Evolutionary conservation across 768 basidiomycete species (phyloP), one percentile per base, ranked within the genome.

Genomic region (Amanita rimosa): DNA sequence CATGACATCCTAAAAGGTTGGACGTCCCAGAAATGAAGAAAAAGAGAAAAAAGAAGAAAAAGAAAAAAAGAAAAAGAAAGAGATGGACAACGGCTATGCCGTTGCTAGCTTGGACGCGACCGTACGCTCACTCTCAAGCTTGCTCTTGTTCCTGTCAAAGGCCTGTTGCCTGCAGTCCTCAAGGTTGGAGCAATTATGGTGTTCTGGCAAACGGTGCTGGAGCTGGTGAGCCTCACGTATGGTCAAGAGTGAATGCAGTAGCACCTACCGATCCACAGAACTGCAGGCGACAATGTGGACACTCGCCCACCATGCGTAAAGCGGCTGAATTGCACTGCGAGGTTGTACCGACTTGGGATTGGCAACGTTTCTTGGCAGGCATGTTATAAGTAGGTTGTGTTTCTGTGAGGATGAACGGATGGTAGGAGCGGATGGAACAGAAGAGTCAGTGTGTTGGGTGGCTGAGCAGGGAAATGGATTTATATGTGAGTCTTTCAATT

Each of bases 351-450:
- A 65, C 57, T 56, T 71, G 69, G 65, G 83, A 76, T 64, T 89
- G 84, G 71, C 89, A 92, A 60, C 87, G 85, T 64, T 88, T 89
- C 85, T 89, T 91, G 60, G 77, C 72, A 57, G 86, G 73, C 89
- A 90, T 91, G 53, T 44, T 40, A 29, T 6, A 46, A 46, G 34
- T 35, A 47, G 44, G 35, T 11, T 41, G 43, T 46, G 17, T 29
- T 31, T 21, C 34, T 41, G 31, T 44, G 42, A 52, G 44, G 50
- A 42, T 31, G 48, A 33, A 50, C 54, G 46, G 42, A 16, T 42
- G 24, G 33, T 17, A 19, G n/a, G 31, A 39, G 51, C 37, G 33
- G 21, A 51, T 21, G 46, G 48, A 38, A 53, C 40, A 22, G 44
- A 10, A 36, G 43, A 21, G 14, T 13, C 22, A 14, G 34, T 13